Evolutionary conservation across 371 early-diverging fungal genomes (phyloP).

Genomic region (Gilbertella persicaria): DNA sequence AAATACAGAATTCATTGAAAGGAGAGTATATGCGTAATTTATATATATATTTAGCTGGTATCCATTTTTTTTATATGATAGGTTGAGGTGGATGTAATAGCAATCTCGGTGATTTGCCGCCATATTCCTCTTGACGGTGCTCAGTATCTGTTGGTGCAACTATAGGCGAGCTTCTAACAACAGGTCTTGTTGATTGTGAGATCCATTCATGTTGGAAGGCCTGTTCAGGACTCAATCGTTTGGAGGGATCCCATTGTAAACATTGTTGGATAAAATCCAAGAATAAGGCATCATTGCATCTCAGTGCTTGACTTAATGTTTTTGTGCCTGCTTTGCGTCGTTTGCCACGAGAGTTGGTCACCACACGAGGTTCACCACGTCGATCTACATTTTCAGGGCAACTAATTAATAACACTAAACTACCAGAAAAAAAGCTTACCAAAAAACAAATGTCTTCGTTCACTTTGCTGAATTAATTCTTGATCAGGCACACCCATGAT

Average conservation of each 20-base stretch:
- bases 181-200: constrained; percentile 28
- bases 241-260: constrained; percentile 90
- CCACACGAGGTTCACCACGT: constrained; percentile 67
- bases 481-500: constrained; percentile 80
- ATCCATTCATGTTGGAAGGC: constrained; percentile 85
- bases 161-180: neutral
- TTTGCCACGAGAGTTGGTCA: constrained; percentile 88
- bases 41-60: neutral
- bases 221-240: constrained; percentile 85
- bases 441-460: constrained; percentile 86
- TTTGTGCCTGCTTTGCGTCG: constrained; percentile 80
- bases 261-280: constrained; percentile 86
- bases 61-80: neutral
- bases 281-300: constrained; percentile 73
- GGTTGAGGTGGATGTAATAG: too few relatives aligned
- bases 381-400: constrained; percentile 54
- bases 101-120: too few relatives aligned
- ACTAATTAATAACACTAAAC: neutral
- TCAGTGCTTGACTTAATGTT: constrained; percentile 69
- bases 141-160: neutral
- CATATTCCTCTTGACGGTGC: neutral
- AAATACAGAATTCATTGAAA: too few relatives aligned
- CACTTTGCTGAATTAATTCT: constrained; percentile 75
- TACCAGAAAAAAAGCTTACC: constrained; percentile 49
- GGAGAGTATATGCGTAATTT: too few relatives aligned